phyloP scores from a whole-genome alignment of 1,139 yeast genomes.

The Candida neerlandica region DNA sequence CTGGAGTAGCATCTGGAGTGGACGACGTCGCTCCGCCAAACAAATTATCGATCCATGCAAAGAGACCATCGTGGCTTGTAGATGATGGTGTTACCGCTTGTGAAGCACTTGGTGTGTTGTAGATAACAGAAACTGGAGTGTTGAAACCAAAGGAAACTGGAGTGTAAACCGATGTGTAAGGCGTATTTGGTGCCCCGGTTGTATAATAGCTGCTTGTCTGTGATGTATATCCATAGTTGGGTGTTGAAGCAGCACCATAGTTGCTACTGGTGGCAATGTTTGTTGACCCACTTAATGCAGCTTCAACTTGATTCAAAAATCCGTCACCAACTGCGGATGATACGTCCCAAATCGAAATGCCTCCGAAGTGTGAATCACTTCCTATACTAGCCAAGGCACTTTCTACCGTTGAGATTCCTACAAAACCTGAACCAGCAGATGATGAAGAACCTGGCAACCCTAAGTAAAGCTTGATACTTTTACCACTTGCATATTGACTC shows the following conservation, averaged over 20 bases:
- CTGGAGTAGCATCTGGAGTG: not conserved
- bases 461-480: slow-evolving; percentile 28
- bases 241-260: not conserved
- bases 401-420: slow-evolving; percentile 18
- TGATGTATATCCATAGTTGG: too few species aligned
- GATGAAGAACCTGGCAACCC: slow-evolving; percentile 31
- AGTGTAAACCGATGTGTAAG: not conserved
- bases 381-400: slow-evolving; percentile 18
- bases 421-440: slow-evolving; percentile 26
- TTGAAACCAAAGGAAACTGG: not conserved
- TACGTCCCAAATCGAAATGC: slow-evolving; percentile 33
- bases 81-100: too few species aligned
- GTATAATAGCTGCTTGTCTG: not conserved
- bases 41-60: slow-evolving; percentile 8
- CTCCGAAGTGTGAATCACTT: slow-evolving; percentile 26
- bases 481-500: slow-evolving; percentile 24
- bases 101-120: not conserved
- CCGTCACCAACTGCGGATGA: slow-evolving; percentile 19
- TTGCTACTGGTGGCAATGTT: not conserved
- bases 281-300: slow-evolving; percentile 11
- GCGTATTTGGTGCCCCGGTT: slow-evolving; percentile 1
- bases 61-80: slow-evolving; percentile 1
- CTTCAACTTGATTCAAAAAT: slow-evolving; percentile 9
- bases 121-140: not conserved
- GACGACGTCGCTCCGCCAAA: not conserved